Percentiles rank a stretch among this genome's conserved stretches.
phyloP scores from a whole-genome alignment of 1,284 basidiomycete genomes.

The Waitea zeae region DNA sequence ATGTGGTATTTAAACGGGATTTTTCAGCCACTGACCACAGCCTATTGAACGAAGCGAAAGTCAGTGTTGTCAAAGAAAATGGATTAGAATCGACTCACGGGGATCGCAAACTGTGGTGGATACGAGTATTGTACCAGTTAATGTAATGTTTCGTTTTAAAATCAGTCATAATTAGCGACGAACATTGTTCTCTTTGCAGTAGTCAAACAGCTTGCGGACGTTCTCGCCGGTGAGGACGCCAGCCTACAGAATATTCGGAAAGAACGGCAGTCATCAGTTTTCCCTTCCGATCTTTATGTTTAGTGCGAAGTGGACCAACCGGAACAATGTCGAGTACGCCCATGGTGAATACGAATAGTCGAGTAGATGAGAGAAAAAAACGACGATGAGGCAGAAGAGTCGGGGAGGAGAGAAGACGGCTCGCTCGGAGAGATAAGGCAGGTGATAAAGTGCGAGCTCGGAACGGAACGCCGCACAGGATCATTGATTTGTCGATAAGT shows the following conservation, averaged over 20 bases:
- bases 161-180: slow-evolving; percentile 11
- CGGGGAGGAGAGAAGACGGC: no score
- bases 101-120: slow-evolving; percentile 59
- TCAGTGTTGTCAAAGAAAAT: background rate
- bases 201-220: slow-evolving; percentile 77
- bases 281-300: background rate
- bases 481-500: no score
- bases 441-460: no score
- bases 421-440: no score
- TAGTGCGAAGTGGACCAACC: slow-evolving; percentile 19
- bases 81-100: slow-evolving; percentile 32
- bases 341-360: no score
- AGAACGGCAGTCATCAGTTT: no score
- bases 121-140: background rate
- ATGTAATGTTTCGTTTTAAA: slow-evolving; percentile 1
- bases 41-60: slow-evolving; percentile 24
- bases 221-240: slow-evolving; percentile 82
- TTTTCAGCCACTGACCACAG: slow-evolving; percentile 31
- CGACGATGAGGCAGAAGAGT: no score
- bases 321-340: slow-evolving; percentile 58
- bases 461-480: no score
- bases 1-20: slow-evolving; percentile 4
- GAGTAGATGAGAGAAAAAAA: no score
- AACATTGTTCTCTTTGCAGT: slow-evolving; percentile 72
- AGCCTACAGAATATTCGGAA: slow-evolving; percentile 42